Base-by-base conservation (phyloP, 2,329 filamentous ascomycete species). In the Cladosporium halotolerans region DNA sequence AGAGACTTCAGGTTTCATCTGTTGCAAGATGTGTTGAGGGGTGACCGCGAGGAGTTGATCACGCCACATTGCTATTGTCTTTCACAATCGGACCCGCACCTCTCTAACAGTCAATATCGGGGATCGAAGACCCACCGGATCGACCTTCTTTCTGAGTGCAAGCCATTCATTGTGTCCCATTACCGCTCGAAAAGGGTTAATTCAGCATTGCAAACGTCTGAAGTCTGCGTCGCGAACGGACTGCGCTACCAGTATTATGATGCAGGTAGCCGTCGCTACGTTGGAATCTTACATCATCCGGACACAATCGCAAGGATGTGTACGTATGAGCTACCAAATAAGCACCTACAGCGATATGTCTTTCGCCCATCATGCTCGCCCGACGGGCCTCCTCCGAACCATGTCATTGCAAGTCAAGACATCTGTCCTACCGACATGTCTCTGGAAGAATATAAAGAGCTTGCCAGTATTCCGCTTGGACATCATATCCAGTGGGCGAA, bases 361-460 rank as follows among this genome's bases (percentile, higher is more conserved):
- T 56, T 67, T 9, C 48, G 48, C 9, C 16, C 23, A 28, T 23
- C 23, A 19, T 19, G 9, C 11, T 28, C 13, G 2, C 51, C 55
- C 4, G 43, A 60, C 52, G 58, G 60, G 2, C 14, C 38, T 19
- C 8, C 55, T n/a, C 60, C 58, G 1, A 65, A 65, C 42, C 33
- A 19, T 5, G 60, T 60, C 9, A 65, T 81, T 34, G 77, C 80
- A 0, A 79, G 68, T 10, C 76, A 79, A 32, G 65, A 70, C 0
- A 64, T 65, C 1, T 81, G 80, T 45, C 79, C 81, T 0, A 39
- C 66, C 0, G 67, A 70, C 0, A 52, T 80, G 19, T 75, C 73
- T 1, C 47, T 72, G 0, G 76, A 81, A n/a, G 82, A 84, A 50
- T 83, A 75, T 43, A 68, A 72, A 19, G 73, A 80, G 0, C 76